phyloP scores from a whole-genome alignment of 805 yeast genomes.

The Sporopachydermia quercuum region DNA sequence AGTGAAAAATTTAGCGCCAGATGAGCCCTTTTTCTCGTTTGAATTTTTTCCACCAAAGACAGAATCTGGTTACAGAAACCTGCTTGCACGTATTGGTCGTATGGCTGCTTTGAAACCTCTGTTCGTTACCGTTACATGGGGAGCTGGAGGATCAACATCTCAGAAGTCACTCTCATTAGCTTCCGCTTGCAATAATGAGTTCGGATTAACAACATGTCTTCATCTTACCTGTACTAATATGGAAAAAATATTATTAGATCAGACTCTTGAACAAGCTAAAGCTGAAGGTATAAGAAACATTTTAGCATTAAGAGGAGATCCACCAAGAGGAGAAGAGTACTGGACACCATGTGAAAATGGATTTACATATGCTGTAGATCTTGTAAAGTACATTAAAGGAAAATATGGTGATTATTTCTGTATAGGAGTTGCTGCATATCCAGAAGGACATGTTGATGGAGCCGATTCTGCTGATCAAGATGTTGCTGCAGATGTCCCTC shows the following conservation, averaged over 20 bases:
- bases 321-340: conserved; percentile 65
- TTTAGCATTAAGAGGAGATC: conserved; percentile 90
- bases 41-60: conserved; percentile 99
- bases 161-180: conserved; percentile 79
- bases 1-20: conserved; percentile 30
- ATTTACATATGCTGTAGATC: conserved; percentile 70
- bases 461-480: conserved; percentile 52
- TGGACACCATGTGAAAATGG: conserved; percentile 35
- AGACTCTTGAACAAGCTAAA: conserved; percentile 60
- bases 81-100: conserved; percentile 75
- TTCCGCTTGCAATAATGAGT: conserved; percentile 52
- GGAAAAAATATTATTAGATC: conserved; percentile 58
- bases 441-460: conserved; percentile 94
- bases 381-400: conserved; percentile 63
- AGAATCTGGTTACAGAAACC: conserved; percentile 69
- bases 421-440: conserved; percentile 94
- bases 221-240: conserved; percentile 96
- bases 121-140: conserved; percentile 94
- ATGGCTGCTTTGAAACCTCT: conserved; percentile 80
- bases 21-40: conserved; percentile 59
- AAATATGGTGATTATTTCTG: conserved; percentile 73
- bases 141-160: conserved; percentile 94
- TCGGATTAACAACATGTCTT: conserved; percentile 80
- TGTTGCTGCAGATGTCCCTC: conserved; percentile 59
- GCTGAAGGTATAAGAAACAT: conserved; percentile 73